Evolutionary conservation across 495 filamentous ascomycete genomes (phyloP).

Genomic region (Penicillium tannophilum): DNA sequence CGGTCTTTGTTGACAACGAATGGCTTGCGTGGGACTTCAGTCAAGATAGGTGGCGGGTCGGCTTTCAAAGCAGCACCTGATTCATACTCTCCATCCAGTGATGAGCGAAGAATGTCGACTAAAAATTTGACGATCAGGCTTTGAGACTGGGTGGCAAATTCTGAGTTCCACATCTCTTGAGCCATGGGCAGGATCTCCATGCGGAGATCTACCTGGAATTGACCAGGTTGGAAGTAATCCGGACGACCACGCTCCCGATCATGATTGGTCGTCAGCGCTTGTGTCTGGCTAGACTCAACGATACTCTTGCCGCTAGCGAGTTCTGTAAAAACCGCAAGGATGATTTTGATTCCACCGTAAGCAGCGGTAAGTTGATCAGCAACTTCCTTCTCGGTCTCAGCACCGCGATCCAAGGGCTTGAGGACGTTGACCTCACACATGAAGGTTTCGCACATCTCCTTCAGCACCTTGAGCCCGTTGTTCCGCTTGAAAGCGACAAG

Average conservation of each 20-base stretch:
- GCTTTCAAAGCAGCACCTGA: conserved; percentile 60
- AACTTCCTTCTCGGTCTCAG: conserved; percentile 48
- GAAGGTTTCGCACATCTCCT: conserved; percentile 72
- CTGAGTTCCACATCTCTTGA: conserved; percentile 76
- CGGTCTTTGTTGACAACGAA: conserved; percentile 54
- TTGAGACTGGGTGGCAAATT: conserved; percentile 70
- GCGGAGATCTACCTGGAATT: conserved; percentile 87
- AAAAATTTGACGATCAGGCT: conserved; percentile 74
- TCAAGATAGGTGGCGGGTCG: conserved; percentile 50
- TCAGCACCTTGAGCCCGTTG: conserved; percentile 73
- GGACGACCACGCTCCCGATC: conserved; percentile 58
- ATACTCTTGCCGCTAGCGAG: conserved; percentile 77
- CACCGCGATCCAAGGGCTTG: conserved; percentile 33
- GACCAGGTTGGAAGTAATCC: conserved; percentile 70
- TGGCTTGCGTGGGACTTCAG: conserved; percentile 38
- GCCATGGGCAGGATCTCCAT: conserved; percentile 80
- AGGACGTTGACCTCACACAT: conserved; percentile 63
- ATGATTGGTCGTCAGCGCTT: conserved; percentile 58
- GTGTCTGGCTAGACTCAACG: conserved; percentile 68
- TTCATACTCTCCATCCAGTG: conserved; percentile 78
- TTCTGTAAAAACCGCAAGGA: conserved; percentile 77
- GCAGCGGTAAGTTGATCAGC: conserved; percentile 55
- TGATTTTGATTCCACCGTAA: conserved; percentile 75
- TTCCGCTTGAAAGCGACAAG: conserved; percentile 82
- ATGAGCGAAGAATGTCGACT: conserved; percentile 79